Conservation (phyloP, 1,284 basidiomycete species). For the Paramarasmius palmivorus region DNA sequence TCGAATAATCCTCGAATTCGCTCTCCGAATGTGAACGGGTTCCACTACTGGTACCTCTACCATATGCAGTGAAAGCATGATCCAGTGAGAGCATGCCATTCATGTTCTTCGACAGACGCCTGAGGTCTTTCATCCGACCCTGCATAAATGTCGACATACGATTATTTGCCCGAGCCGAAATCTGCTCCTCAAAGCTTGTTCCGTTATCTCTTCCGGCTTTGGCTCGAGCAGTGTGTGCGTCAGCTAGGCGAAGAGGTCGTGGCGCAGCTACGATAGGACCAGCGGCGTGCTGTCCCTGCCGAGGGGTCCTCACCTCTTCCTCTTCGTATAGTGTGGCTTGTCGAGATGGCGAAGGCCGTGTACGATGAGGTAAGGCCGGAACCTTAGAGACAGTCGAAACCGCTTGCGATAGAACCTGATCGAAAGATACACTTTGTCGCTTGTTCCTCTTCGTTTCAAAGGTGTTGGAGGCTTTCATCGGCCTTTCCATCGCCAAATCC, state of each 20-base stretch:
- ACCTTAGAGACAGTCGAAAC: conserved; percentile 5
- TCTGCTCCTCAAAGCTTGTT: conserved; percentile 12
- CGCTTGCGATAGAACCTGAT: conserved; percentile 12
- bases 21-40: neutral
- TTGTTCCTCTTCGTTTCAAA: conserved; percentile 18
- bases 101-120: conserved; percentile 9
- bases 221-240: conserved; percentile 14
- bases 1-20: neutral
- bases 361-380: neutral
- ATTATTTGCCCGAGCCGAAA: conserved; percentile 5
- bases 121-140: conserved; percentile 12
- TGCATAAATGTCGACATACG: conserved; percentile 14
- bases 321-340: neutral
- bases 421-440: conserved; percentile 19
- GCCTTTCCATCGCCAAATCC: neutral
- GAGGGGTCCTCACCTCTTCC: conserved; percentile 4
- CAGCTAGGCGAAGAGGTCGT: conserved; percentile 10
- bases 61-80: conserved; percentile 13
- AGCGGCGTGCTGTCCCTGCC: conserved; percentile 5
- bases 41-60: neutral
- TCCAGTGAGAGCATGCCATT: conserved; percentile 6
- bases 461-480: neutral
- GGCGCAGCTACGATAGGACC: neutral
- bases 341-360: neutral
- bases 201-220: neutral